A percentile compares a stretch with the other conserved stretches of the same genome.
phyloP scores from a whole-genome alignment of 495 filamentous ascomycete genomes.

The Daldinia bambusicola region DNA sequence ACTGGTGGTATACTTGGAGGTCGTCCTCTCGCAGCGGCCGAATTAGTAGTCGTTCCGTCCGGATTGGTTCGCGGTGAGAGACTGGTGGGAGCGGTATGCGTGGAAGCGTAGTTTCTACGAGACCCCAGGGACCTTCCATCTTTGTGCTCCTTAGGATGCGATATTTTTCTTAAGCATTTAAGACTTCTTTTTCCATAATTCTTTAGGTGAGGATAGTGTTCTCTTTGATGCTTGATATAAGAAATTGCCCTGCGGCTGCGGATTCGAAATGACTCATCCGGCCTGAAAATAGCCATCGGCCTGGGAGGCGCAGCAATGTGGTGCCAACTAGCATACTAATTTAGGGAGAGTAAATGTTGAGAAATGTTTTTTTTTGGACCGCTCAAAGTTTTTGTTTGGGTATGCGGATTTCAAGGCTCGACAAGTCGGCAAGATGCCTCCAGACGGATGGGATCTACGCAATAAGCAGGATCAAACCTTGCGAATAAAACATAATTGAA shows the following conservation, averaged over 20 bases:
- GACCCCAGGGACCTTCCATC: constrained; percentile 24
- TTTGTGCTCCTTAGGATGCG: neutral
- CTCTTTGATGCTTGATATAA: neutral
- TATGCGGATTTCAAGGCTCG: neutral
- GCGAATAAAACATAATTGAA: neutral
- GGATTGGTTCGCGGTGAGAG: constrained; percentile 39
- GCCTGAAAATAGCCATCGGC: neutral
- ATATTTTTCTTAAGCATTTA: neutral
- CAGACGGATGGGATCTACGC: neutral
- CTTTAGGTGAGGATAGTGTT: neutral
- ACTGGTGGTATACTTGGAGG: constrained; percentile 45
- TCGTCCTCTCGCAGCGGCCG: constrained; percentile 51
- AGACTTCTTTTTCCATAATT: neutral
- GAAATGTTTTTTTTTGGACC: neutral
- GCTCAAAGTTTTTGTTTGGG: neutral
- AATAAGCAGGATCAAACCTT: neutral
- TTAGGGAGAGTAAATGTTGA: neutral
- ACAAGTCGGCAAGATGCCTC: neutral
- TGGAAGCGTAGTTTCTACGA: constrained; percentile 23
- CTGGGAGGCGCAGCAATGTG: neutral
- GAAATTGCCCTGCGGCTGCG: neutral
- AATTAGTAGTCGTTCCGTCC: constrained; percentile 56
- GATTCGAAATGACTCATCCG: constrained; percentile 14
- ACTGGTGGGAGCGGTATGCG: constrained; percentile 27
- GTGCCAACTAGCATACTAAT: neutral